Evolutionary conservation across 495 filamentous ascomycete genomes (phyloP), one percentile per base, ranked within the genome.

Genomic region (Aspergillus nanangensis): DNA sequence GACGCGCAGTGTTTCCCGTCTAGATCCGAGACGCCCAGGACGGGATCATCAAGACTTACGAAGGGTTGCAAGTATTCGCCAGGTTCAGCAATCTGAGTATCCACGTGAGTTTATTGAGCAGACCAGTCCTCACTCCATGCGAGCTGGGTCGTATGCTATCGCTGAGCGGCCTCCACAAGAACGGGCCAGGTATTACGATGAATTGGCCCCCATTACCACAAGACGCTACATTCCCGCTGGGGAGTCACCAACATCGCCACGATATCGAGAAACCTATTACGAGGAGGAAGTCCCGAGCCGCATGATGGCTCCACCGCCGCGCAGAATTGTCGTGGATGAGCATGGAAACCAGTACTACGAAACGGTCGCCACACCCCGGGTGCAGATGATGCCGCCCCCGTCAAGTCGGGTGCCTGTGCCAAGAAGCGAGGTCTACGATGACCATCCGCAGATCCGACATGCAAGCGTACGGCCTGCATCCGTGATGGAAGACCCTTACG

Each of bases 261-360:
- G 69, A 38, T 67, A 67, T 38, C 69, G 75, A 27, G 79, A 81
- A 45, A 40, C 63, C 14, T 74, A 71, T 35, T 61, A 66, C 41
- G 66, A 67, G 23, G 72, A 72, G 19, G 58, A 58, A 19, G 53
- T 59, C 13, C 48, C 74, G 5, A 65, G 67, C 21, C 62, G 71
- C 8, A 71, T 82, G 48, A 75, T 82, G 57, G 75, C 77, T 23
- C 79, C 84, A 21, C 72, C 77, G 20, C 73, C 73, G 19, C 75
- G 78, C 1, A 77, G 85, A 38, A 79, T 88, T 45, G 65, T 88
- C 35, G 66, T 90, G 37, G 86, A 89, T 58, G 76, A 83, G 43
- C 80, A 77, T 63, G 86, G 86, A 18, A 81, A 81, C 45, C 75
- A 86, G 55, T 91, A 83, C 53, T 66, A 84, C 38, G 84, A 86